phyloP scores from a whole-genome alignment of 768 basidiomycete species.

The Gymnopilus junonius region DNA sequence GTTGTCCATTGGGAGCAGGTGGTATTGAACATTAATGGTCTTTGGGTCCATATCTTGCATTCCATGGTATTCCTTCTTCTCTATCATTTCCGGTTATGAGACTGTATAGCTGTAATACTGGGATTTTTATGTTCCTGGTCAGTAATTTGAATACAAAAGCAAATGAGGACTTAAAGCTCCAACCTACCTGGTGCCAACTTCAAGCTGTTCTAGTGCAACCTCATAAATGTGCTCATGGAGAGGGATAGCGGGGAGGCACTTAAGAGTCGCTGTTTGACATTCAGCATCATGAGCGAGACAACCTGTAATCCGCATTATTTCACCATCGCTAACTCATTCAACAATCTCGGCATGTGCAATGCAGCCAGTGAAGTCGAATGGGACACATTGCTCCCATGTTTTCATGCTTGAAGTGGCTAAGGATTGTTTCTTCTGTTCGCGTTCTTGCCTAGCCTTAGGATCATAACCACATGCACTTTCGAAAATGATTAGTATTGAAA shows the following conservation, averaged over 20 bases:
- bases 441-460: not conserved
- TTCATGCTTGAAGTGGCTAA: not conserved
- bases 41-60: not conserved
- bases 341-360: conserved; percentile 40
- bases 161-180: not conserved
- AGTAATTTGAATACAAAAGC: not conserved
- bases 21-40: not conserved
- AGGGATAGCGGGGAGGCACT: conserved; percentile 29
- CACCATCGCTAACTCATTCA: conserved; percentile 4
- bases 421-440: not conserved
- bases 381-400: not conserved
- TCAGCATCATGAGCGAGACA: not conserved
- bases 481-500: not conserved
- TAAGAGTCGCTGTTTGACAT: conserved; percentile 1
- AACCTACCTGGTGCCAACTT: conserved; percentile 22
- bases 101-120: not conserved
- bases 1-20: not conserved
- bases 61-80: not conserved
- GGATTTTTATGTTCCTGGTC: not conserved
- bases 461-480: not conserved
- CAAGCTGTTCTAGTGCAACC: conserved; percentile 15
- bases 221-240: conserved; percentile 35
- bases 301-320: not conserved
- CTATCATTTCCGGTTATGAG: not conserved
- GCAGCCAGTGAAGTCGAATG: conserved; percentile 34